Conservation (phyloP, 2,329 filamentous ascomycete genomes). For the Cladophialophora yegresii region DNA sequence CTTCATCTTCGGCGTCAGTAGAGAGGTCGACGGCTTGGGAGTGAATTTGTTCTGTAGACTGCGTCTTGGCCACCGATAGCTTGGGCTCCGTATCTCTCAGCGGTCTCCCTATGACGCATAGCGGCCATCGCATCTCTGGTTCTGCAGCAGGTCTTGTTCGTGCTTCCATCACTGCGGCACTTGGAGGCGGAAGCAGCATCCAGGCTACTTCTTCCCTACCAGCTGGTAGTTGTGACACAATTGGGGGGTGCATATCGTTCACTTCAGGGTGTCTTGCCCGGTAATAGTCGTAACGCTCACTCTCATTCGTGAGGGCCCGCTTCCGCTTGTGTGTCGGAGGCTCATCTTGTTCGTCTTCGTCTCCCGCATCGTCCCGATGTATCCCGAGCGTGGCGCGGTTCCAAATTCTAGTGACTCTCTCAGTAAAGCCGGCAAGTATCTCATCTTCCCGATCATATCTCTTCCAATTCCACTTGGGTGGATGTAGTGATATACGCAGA, state of each 20-base stretch:
- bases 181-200: conserved; percentile 93
- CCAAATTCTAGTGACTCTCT: conserved; percentile 34
- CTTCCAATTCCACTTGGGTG: conserved; percentile 71
- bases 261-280: conserved; percentile 68
- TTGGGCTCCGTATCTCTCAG: conserved; percentile 5
- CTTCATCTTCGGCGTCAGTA: conserved; percentile 15
- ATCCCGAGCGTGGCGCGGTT: conserved; percentile 25
- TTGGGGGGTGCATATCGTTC: conserved; percentile 82
- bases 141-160: conserved; percentile 57
- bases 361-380: conserved; percentile 4
- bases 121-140: conserved; percentile 29
- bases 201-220: conserved; percentile 73
- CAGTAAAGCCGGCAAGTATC: conserved; percentile 68
- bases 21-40: not conserved
- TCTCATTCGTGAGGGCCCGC: conserved; percentile 42
- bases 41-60: conserved; percentile 23
- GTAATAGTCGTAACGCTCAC: conserved; percentile 58
- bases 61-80: conserved; percentile 1
- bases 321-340: conserved; percentile 39
- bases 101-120: conserved; percentile 32
- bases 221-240: conserved; percentile 73
- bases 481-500: conserved; percentile 51
- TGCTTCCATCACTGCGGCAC: conserved; percentile 86
- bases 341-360: conserved; percentile 15
- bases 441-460: conserved; percentile 87